phyloP scores from a whole-genome alignment of 495 filamentous ascomycete species.

The Antarctomyces pellizariae region DNA sequence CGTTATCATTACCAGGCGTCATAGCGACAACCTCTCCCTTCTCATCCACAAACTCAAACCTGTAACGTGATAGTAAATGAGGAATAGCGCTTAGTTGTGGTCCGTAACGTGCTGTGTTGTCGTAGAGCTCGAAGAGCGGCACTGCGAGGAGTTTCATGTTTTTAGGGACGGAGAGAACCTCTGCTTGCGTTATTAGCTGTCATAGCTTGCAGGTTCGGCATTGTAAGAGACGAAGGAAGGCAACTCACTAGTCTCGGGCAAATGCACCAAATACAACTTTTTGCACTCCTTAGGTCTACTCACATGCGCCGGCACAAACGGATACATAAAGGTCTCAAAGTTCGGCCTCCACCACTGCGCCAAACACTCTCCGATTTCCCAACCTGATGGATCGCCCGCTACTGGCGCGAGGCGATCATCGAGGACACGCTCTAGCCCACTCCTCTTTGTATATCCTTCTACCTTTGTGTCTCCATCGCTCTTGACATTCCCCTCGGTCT shows the following conservation, averaged over 20 bases:
- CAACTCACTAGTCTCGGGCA: constrained; percentile 68
- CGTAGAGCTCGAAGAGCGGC: constrained; percentile 90
- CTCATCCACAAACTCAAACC: constrained; percentile 98
- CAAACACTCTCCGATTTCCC: constrained; percentile 82
- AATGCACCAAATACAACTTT: constrained; percentile 90
- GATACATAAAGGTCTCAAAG: constrained; percentile 99
- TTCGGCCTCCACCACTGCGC: constrained; percentile 98
- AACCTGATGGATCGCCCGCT: constrained; percentile 67
- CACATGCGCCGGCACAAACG: constrained; percentile 84
- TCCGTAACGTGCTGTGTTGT: constrained; percentile 85
- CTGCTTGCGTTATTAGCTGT: constrained; percentile 18
- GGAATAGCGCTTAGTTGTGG: constrained; percentile 92
- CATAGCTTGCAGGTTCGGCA: constrained; percentile 1
- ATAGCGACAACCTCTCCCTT: constrained; percentile 65
- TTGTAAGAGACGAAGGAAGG: neutral
- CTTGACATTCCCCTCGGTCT: too few species aligned
- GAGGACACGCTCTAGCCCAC: too few species aligned
- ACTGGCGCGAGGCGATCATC: constrained; percentile 86
- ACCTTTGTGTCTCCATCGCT: too few species aligned
- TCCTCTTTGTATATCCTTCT: constrained; percentile 72
- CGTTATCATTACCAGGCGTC: constrained; percentile 45
- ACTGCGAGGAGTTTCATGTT: constrained; percentile 99
- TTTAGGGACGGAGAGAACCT: constrained; percentile 92
- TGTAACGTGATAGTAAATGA: constrained; percentile 77
- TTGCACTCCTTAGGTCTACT: constrained; percentile 97